Evolutionary conservation across 1,284 basidiomycete species (phyloP), one percentile per base, ranked within the genome.

Genomic region (Puccinia polysora): DNA sequence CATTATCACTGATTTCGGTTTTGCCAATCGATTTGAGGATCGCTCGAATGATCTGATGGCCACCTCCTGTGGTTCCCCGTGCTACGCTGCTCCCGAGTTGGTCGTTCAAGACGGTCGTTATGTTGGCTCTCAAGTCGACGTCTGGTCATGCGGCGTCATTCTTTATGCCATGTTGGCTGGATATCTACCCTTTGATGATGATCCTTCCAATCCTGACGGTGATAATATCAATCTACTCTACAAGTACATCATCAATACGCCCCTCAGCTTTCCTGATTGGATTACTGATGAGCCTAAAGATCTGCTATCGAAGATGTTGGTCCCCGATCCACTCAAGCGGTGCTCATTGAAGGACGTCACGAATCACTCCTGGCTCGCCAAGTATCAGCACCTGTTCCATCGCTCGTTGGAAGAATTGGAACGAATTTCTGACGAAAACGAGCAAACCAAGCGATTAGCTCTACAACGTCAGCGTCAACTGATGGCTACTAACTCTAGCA

Each of bases 211-310:
- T 80, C 96, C 96, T 2, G 96, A 98, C 75, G 96, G 96, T 73
- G 94, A 98, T 83, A 98, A 98, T 82, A 98, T 98, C 84, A 98
- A 97, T 79, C 84, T 97, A n/a, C 84, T 99, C 63, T 99, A 98
- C 87, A 93, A 91, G 81, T 99, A 99, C 82, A 99, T 99, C 81
- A 89, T 97, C 81, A 92, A 88, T 83, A 97, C 94, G 0, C 89
- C 90, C 1, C 86, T 97, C 73, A 89, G 90, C 38, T 97, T 96
- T 83, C 93, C 93, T 15, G 91, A 95, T 56, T 93, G 95, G 81
- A 87, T 97, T 76, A 90, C 90, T 7, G 79, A 83, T 4, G 86
- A 88, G 72, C 92, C 90, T 28, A 84, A 89, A 72, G 85, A 89
- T 76, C 82, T 89, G 14, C 82, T 89, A 10, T 82, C 85, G 59